Evolutionary conservation across 2,329 filamentous ascomycete genomes (phyloP).

Genomic region (Ophiocordyceps camponoti-saundersi): DNA sequence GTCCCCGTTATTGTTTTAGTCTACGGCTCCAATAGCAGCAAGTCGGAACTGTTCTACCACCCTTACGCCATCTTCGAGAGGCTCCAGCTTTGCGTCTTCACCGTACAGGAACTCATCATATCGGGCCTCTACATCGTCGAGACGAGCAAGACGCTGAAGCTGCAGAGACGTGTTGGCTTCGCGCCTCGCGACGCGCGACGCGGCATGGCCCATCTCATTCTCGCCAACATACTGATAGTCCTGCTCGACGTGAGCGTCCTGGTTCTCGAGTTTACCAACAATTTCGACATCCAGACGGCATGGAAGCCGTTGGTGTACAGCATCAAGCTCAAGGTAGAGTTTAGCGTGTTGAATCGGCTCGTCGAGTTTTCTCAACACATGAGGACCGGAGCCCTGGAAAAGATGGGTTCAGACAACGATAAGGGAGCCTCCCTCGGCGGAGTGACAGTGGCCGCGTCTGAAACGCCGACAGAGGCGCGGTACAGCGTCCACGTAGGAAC

Average conservation of each 20-base stretch:
- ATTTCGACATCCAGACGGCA: conserved; percentile 15
- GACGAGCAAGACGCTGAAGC: conserved; percentile 26
- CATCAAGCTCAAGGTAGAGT: conserved; percentile 19
- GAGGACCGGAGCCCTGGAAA: neutral
- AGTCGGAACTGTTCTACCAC: conserved; percentile 6
- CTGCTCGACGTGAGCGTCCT: conserved; percentile 22
- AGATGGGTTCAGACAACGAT: neutral
- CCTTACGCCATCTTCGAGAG: conserved; percentile 31
- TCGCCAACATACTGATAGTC: conserved; percentile 25
- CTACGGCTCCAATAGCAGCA: conserved; percentile 27
- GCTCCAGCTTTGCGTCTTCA: conserved; percentile 37
- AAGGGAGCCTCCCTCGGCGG: neutral
- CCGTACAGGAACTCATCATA: conserved; percentile 35
- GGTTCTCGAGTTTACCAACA: conserved; percentile 12
- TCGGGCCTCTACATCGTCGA: conserved; percentile 35
- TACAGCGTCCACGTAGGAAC: neutral
- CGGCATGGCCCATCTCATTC: conserved; percentile 14
- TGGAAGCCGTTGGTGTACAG: conserved; percentile 18
- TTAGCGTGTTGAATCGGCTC: conserved; percentile 16
- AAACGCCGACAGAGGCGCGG: neutral
- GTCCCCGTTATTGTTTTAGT: conserved; percentile 36
- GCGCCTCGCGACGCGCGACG: conserved; percentile 4
- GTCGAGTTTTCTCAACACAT: conserved; percentile 14
- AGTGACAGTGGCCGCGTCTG: neutral
- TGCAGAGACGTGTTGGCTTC: conserved; percentile 15